These are phyloP conservation scores for Dictyostelium capitatum DNA, from an alignment of 78 protist genomes.

Conservation along the genomic window DNA sequence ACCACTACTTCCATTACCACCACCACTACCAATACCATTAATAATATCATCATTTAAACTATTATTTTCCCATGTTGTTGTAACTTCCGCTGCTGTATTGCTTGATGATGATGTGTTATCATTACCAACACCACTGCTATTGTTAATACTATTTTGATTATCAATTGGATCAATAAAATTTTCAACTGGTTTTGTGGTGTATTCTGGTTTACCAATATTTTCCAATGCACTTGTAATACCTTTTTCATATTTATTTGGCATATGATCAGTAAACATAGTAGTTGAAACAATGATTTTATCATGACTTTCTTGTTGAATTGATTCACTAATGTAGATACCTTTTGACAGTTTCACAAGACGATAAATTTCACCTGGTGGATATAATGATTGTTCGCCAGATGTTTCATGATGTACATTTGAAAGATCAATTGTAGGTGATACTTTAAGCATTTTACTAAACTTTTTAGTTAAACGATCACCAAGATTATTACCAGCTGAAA, in stretches of 20 bases:
- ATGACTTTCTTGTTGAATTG: constrained; percentile 18
- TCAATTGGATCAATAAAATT: neutral
- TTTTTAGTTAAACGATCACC: constrained; percentile 31
- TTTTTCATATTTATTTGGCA: constrained; percentile 79
- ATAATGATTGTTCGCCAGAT: constrained; percentile 43
- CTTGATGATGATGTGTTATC: neutral
- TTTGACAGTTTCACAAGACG: constrained; percentile 53
- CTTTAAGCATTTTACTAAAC: constrained; percentile 67
- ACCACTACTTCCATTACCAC: no score
- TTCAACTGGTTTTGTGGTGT: constrained; percentile 13
- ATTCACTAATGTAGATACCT: constrained; percentile 66
- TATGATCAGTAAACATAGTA: constrained; percentile 80
- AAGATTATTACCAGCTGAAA: constrained; percentile 43
- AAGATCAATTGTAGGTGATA: constrained; percentile 62
- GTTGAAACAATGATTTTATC: constrained; percentile 69
- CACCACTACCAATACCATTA: no score
- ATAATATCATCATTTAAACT: no score
- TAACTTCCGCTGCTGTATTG: neutral
- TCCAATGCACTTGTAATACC: constrained; percentile 38
- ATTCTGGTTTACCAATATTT: constrained; percentile 1
- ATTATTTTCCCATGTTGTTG: no score
- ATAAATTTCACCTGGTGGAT: constrained; percentile 64
- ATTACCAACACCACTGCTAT: neutral
- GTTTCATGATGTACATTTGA: constrained; percentile 39
- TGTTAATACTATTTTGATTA: neutral